Evolutionary conservation across 1,139 yeast species (phyloP).

Genomic region (Yamadazyma dushanensis): DNA sequence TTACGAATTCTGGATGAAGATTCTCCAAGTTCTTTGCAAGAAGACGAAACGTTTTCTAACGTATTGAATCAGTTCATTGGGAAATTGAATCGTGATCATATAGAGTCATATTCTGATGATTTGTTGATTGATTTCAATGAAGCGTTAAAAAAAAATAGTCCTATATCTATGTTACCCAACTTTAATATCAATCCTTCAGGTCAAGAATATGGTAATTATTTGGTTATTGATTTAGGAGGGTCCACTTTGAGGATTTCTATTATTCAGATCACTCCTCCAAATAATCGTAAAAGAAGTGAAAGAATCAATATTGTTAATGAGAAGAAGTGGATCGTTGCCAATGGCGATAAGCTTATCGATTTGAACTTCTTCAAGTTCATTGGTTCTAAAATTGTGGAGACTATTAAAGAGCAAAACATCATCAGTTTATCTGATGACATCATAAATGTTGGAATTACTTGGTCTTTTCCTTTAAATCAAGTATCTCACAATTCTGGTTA

Average conservation of each 20-base stretch:
- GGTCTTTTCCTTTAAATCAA: slow-evolving; percentile 59
- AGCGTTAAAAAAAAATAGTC: slow-evolving; percentile 29
- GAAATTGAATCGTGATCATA: slow-evolving; percentile 5
- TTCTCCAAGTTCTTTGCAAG: slow-evolving; percentile 1
- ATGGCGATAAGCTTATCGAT: slow-evolving; percentile 39
- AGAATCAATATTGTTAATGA: slow-evolving; percentile 33
- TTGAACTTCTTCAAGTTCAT: slow-evolving; percentile 41
- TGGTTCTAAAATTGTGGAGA: slow-evolving; percentile 33
- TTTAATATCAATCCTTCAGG: slow-evolving; percentile 44
- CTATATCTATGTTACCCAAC: slow-evolving; percentile 50
- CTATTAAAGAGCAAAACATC: slow-evolving; percentile 28
- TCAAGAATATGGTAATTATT: slow-evolving; percentile 40
- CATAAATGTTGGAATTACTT: slow-evolving; percentile 50
- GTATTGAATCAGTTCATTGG: slow-evolving; percentile 7
- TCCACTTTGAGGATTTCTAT: slow-evolving; percentile 51
- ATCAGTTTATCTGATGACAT: slow-evolving; percentile 16
- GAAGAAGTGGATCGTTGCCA: slow-evolving; percentile 42
- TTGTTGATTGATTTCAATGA: slow-evolving; percentile 25
- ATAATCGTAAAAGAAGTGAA: slow-evolving; percentile 14
- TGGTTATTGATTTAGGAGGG: slow-evolving; percentile 58
- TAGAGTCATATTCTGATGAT: slow-evolving; percentile 7
- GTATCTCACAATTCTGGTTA: slow-evolving; percentile 45
- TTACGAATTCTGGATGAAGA: slow-evolving; percentile 9
- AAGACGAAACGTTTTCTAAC: slow-evolving; percentile 5
- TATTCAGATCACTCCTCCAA: slow-evolving; percentile 28